A percentile compares a stretch with the other conserved stretches of the same genome.
phyloP scores from a whole-genome alignment of 1,284 basidiomycete genomes.

The Trichosporon asahii region DNA sequence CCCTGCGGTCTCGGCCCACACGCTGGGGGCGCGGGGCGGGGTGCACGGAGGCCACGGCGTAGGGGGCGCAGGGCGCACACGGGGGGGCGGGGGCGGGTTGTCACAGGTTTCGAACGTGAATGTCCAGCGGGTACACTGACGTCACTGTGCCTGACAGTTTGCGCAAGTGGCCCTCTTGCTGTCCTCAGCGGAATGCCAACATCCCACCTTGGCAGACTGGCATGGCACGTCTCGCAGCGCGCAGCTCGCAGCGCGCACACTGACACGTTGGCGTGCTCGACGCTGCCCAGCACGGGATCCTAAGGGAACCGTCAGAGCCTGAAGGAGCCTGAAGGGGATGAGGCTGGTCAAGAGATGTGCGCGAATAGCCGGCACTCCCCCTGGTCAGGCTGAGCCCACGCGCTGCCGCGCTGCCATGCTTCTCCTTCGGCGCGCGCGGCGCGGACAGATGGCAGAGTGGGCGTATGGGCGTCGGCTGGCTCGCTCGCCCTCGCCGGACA shows the following conservation, averaged over 20 bases:
- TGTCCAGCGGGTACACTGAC: neutral
- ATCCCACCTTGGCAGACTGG: neutral
- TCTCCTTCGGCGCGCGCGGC: neutral
- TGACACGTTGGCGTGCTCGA: neutral
- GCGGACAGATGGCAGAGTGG: neutral
- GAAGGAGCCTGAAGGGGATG: neutral
- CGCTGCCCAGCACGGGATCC: neutral
- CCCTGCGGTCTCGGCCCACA: neutral
- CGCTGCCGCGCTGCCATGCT: too few relatives aligned
- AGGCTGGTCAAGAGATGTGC: conserved; percentile 3
- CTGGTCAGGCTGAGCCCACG: neutral
- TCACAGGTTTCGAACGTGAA: neutral
- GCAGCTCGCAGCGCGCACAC: neutral
- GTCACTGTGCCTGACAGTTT: conserved; percentile 4
- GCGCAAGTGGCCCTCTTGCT: neutral
- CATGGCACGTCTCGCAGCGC: neutral
- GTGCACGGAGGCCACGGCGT: neutral
- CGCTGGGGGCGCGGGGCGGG: neutral
- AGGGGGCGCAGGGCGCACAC: too few relatives aligned
- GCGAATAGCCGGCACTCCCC: neutral
- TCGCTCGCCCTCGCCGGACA: neutral
- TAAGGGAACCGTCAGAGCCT: too few relatives aligned
- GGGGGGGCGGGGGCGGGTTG: neutral
- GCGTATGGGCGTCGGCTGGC: neutral
- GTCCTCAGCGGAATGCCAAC: neutral